Conservation (phyloP, 257 asterid genomes). For the Solanum sejunctum region DNA sequence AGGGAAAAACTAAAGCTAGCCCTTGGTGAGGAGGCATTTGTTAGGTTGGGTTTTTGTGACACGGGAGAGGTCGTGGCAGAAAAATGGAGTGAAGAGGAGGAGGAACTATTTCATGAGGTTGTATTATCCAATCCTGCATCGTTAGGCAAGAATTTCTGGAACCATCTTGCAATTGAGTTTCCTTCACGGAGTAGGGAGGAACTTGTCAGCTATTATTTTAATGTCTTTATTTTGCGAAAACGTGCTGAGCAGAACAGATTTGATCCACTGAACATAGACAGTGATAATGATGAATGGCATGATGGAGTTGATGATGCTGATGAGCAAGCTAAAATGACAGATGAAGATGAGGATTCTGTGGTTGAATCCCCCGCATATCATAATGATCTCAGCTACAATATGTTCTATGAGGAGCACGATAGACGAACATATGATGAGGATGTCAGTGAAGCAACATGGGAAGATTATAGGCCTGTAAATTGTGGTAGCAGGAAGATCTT, state of each 20-base stretch:
- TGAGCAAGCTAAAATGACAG: slow-evolving; percentile 11
- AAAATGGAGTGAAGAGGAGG: slow-evolving; percentile 67
- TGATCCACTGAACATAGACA: slow-evolving; percentile 52
- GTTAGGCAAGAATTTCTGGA: slow-evolving; percentile 56
- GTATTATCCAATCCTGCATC: slow-evolving; percentile 53
- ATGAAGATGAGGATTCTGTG: slow-evolving; percentile 38
- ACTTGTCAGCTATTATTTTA: slow-evolving; percentile 71
- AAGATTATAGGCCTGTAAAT: not conserved
- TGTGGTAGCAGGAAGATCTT: not conserved
- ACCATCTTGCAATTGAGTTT: slow-evolving; percentile 39
- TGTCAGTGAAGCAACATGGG: not conserved
- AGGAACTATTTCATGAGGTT: slow-evolving; percentile 46
- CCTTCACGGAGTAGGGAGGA: slow-evolving; percentile 49
- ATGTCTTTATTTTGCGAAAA: slow-evolving; percentile 58
- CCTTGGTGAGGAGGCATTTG: slow-evolving; percentile 31
- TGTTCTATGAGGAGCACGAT: not conserved
- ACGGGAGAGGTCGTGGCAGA: slow-evolving; percentile 70
- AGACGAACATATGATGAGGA: not conserved
- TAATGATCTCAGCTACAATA: slow-evolving; percentile 4
- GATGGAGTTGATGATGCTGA: slow-evolving; percentile 4
- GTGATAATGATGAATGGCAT: slow-evolving; percentile 74
- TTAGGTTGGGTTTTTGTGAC: slow-evolving; percentile 45
- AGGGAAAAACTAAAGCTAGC: slow-evolving; percentile 35
- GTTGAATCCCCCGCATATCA: slow-evolving; percentile 27
- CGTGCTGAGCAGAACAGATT: slow-evolving; percentile 69